Evolutionary conservation across 2,329 filamentous ascomycete species (phyloP).

Genomic region (Colletotrichum aenigma): DNA sequence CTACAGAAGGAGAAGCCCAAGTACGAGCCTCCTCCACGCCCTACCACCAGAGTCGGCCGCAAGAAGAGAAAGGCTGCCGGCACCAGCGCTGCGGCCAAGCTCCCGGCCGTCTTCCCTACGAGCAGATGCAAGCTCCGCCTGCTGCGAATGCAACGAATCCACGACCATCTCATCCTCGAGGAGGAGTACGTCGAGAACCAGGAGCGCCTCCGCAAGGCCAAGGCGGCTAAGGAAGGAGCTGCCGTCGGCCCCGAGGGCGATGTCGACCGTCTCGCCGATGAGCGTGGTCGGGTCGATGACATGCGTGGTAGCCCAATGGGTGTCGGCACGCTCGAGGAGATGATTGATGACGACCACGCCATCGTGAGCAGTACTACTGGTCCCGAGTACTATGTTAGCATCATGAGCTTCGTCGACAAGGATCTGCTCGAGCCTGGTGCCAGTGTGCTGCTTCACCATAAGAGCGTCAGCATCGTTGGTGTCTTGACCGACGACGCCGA

Average conservation of each 20-base stretch:
- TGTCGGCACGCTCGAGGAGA: slow-evolving; percentile 94
- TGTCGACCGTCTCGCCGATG: slow-evolving; percentile 87
- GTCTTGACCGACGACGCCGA: slow-evolving; percentile 96
- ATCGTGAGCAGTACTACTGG: slow-evolving; percentile 98
- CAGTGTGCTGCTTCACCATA: slow-evolving; percentile 94
- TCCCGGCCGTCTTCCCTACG: slow-evolving; percentile 91
- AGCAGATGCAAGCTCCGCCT: slow-evolving; percentile 97
- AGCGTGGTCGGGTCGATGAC: slow-evolving; percentile 93
- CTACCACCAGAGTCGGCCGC: slow-evolving; percentile 93
- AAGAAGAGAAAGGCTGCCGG: slow-evolving; percentile 98
- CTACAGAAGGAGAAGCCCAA: slow-evolving; percentile 97
- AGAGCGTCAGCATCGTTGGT: slow-evolving; percentile 96
- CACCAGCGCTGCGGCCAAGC: slow-evolving; percentile 92
- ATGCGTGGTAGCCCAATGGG: slow-evolving; percentile 99
- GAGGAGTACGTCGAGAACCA: slow-evolving; percentile 99
- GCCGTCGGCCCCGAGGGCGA: slow-evolving; percentile 75
- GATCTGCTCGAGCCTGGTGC: slow-evolving; percentile 95
- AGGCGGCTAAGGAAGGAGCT: slow-evolving; percentile 75
- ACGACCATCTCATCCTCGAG: slow-evolving; percentile 95
- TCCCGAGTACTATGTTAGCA: slow-evolving; percentile 98
- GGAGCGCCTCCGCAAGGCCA: slow-evolving; percentile 91
- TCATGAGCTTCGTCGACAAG: slow-evolving; percentile 99
- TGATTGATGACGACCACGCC: slow-evolving; percentile 98
- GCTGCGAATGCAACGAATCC: slow-evolving; percentile 96
- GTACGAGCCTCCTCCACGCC: slow-evolving; percentile 97